Conservation (phyloP, 768 basidiomycete species). For the Pisolithus microcarpus region DNA sequence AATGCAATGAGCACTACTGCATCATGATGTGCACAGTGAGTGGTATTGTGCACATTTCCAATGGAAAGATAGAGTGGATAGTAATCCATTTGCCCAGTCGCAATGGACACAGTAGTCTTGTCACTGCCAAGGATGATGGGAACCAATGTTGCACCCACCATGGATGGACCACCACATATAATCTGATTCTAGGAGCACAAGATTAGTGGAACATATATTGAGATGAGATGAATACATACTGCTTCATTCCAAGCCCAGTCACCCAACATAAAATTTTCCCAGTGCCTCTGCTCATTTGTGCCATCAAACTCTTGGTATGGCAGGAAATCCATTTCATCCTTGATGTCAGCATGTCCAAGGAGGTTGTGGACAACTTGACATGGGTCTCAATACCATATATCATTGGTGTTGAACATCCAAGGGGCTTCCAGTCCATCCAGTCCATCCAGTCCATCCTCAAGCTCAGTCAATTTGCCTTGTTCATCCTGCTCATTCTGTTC, state of each 20-base stretch:
- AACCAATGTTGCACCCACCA: slow-evolving; percentile 15
- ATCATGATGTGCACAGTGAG: slow-evolving; percentile 1
- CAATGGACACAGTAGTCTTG: slow-evolving; percentile 8
- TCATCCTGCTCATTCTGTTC: too few relatives aligned
- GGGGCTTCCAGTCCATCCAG: too few relatives aligned
- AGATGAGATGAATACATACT: not conserved
- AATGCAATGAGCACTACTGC: slow-evolving; percentile 20
- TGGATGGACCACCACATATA: slow-evolving; percentile 10
- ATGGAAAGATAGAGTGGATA: slow-evolving; percentile 9
- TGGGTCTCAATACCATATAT: too few relatives aligned
- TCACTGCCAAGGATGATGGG: slow-evolving; percentile 9
- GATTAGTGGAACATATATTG: not conserved
- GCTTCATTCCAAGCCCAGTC: slow-evolving; percentile 12
- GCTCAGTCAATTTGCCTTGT: too few relatives aligned
- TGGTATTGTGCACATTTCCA: slow-evolving; percentile 5
- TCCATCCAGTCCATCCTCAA: too few relatives aligned
- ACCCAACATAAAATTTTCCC: slow-evolving; percentile 8
- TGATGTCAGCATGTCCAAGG: slow-evolving; percentile 16
- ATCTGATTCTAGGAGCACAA: slow-evolving; percentile 1
- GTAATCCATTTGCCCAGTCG: slow-evolving; percentile 3
- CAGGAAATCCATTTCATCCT: slow-evolving; percentile 13
- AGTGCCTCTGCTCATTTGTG: not conserved
- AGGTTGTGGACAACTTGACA: not conserved
- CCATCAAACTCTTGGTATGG: slow-evolving; percentile 8
- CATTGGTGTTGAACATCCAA: too few relatives aligned